Percentiles rank a stretch among this genome's conserved stretches.
Conservation (phyloP, 208 protist genomes). For the Acanthamoeba triangularis region DNA sequence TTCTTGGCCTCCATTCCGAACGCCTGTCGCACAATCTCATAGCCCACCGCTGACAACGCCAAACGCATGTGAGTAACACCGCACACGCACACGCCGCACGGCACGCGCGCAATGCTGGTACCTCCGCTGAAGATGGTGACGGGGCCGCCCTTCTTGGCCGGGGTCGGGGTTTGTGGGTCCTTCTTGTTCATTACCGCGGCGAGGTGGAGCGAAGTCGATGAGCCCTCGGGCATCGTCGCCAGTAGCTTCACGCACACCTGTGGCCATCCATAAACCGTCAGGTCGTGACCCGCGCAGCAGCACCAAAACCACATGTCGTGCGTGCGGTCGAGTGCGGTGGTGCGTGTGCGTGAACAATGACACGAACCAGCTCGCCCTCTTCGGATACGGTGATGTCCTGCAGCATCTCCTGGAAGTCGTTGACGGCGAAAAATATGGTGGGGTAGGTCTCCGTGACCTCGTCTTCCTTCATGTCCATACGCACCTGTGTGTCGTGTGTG, state of each 20-base stretch:
- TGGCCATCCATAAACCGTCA: not conserved
- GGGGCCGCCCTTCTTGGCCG: not conserved
- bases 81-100: not conserved
- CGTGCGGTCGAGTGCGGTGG: not conserved
- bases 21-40: slow-evolving; percentile 7
- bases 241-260: slow-evolving; percentile 55
- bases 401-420: slow-evolving; percentile 45
- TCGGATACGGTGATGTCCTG: slow-evolving; percentile 38
- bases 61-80: not conserved
- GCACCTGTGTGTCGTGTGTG: not conserved
- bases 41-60: not conserved
- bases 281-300: not conserved
- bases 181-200: not conserved
- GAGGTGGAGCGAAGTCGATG: not conserved
- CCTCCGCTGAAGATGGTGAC: slow-evolving; percentile 57
- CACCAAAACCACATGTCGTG: not conserved
- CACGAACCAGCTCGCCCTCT: not conserved
- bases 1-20: slow-evolving; percentile 53
- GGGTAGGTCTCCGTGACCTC: slow-evolving; percentile 61
- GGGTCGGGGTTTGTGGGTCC: not conserved
- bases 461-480: slow-evolving; percentile 58
- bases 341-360: not conserved
- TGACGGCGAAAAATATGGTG: slow-evolving; percentile 62
- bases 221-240: slow-evolving; percentile 22
- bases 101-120: not conserved